These are phyloP conservation scores for Chlorella sp. DNA, from an alignment of 139 green algal genomes.

Conservation along the genomic window DNA sequence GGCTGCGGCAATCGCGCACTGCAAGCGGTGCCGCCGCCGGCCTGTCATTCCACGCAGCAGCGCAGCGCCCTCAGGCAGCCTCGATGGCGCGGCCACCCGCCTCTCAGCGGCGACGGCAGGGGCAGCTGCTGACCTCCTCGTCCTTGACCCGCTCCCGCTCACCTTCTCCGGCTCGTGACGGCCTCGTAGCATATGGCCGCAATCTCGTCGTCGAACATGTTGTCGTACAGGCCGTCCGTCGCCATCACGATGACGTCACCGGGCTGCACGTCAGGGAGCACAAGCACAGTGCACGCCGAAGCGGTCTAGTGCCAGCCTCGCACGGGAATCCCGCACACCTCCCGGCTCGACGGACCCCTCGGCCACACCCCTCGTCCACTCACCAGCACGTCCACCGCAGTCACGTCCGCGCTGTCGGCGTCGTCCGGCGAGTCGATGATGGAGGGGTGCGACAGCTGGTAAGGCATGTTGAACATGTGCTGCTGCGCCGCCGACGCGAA, in stretches of 20 bases:
- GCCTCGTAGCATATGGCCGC: conserved; percentile 8
- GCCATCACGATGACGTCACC: conserved; percentile 82
- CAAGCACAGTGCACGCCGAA: neutral
- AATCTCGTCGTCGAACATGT: conserved; percentile 91
- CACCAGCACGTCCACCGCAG: conserved; percentile 28
- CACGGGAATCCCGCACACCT: neutral
- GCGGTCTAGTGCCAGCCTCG: neutral
- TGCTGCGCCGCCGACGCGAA: conserved; percentile 75
- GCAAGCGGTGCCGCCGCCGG: no score
- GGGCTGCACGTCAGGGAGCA: conserved; percentile 34
- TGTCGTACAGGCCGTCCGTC: conserved; percentile 96
- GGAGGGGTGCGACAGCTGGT: conserved; percentile 64
- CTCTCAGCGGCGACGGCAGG: no score
- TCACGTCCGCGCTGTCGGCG: conserved; percentile 48
- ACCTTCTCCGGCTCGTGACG: neutral
- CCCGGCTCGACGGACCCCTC: neutral
- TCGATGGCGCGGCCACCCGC: no score
- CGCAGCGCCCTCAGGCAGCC: no score
- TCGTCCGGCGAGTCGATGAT: conserved; percentile 55
- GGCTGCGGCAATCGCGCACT: no score
- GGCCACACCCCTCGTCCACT: neutral
- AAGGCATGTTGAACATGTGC: conserved; percentile 96
- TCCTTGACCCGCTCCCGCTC: no score
- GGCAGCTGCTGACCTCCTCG: no score
- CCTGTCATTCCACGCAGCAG: no score